A percentile compares a stretch with the other conserved stretches of the same genome.
Conservation (phyloP, 2,329 filamentous ascomycete species). For the Byssothecium circinans region DNA sequence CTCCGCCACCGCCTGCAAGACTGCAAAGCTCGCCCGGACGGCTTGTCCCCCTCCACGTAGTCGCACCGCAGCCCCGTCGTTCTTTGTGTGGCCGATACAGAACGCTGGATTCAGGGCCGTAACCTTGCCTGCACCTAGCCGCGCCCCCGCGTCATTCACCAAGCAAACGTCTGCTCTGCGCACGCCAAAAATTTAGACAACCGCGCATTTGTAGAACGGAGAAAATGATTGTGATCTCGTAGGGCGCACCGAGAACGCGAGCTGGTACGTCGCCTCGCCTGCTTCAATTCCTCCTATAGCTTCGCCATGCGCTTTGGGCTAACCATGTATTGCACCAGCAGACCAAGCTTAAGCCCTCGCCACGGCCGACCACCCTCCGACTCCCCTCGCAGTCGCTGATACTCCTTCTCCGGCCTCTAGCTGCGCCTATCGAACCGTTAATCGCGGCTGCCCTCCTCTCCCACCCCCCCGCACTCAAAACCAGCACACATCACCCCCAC, state of each 20-base stretch:
- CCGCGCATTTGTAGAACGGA: conserved; percentile 17
- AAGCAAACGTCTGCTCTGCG: conserved; percentile 35
- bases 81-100: conserved; percentile 21
- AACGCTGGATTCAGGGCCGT: conserved; percentile 22
- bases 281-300: conserved; percentile 22
- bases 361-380: conserved; percentile 19
- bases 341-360: conserved; percentile 31
- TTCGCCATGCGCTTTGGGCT: conserved; percentile 29
- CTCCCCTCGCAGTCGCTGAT: conserved; percentile 11
- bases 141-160: conserved; percentile 33
- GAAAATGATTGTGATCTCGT: conserved; percentile 39
- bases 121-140: conserved; percentile 19
- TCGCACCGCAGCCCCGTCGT: conserved; percentile 31
- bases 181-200: conserved; percentile 24
- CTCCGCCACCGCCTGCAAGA: conserved; percentile 1
- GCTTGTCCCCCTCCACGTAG: conserved; percentile 16
- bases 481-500: conserved; percentile 7
- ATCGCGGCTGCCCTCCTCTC: not conserved
- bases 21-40: conserved; percentile 10
- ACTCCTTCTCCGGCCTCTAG: conserved; percentile 1
- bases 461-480: conserved; percentile 17
- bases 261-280: conserved; percentile 33
- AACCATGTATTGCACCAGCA: conserved; percentile 35
- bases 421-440: not conserved
- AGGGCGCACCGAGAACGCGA: conserved; percentile 33